These are phyloP conservation scores for Rachicladosporium sp. DNA, from an alignment of 2,329 filamentous ascomycete genomes.

Conservation along the genomic window DNA sequence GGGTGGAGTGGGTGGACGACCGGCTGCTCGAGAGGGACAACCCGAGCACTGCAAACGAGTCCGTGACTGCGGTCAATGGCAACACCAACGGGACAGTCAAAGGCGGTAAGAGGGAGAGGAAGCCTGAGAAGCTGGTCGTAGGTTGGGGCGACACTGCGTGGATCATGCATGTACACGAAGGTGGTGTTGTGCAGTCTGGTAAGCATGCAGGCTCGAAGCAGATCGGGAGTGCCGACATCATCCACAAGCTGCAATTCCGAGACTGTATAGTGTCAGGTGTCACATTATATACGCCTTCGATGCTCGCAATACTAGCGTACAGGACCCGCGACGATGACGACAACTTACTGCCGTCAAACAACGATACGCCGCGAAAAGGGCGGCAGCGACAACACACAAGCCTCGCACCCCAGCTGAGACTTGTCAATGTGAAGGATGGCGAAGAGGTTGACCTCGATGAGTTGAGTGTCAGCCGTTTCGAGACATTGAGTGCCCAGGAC, in stretches of 20 bases:
- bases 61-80: slow-evolving; percentile 16
- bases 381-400: slow-evolving; percentile 64
- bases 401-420: slow-evolving; percentile 72
- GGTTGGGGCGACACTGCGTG: slow-evolving; percentile 95
- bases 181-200: slow-evolving; percentile 48
- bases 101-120: slow-evolving; percentile 9
- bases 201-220: slow-evolving; percentile 58
- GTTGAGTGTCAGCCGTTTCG: slow-evolving; percentile 67
- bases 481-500: slow-evolving; percentile 74
- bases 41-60: slow-evolving; percentile 30
- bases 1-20: slow-evolving; percentile 88
- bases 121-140: slow-evolving; percentile 66
- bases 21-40: slow-evolving; percentile 64
- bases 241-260: slow-evolving; percentile 77
- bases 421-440: slow-evolving; percentile 77
- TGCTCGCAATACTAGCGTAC: slow-evolving; percentile 86
- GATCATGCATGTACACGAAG: slow-evolving; percentile 83
- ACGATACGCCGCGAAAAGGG: slow-evolving; percentile 51
- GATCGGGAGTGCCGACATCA: slow-evolving; percentile 73
- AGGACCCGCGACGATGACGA: slow-evolving; percentile 62
- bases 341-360: slow-evolving; percentile 39
- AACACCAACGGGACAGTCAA: slow-evolving; percentile 13
- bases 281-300: slow-evolving; percentile 84
- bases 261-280: slow-evolving; percentile 97
- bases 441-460: slow-evolving; percentile 79